Evolutionary conservation across 1,139 yeast genomes (phyloP).

Genomic region (Yamadazyma diddensiae): DNA sequence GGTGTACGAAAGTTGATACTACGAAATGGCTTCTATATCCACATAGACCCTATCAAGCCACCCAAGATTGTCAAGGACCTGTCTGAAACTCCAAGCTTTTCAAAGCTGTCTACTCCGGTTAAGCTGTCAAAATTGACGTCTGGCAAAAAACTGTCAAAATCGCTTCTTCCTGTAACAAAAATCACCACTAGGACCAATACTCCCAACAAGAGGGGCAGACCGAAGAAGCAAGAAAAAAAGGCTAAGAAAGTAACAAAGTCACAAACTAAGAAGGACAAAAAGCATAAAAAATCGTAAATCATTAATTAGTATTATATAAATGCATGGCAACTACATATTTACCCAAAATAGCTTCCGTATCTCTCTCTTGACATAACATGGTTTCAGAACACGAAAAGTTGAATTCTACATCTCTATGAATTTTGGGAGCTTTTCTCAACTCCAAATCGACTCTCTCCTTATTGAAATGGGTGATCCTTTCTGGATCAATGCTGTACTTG

Average conservation of each 20-base stretch:
- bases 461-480: slow-evolving; percentile 21
- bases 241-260: not conserved
- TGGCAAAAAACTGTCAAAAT: too few species aligned
- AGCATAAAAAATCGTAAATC: not conserved
- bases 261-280: not conserved
- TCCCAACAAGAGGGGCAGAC: not conserved
- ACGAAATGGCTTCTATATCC: slow-evolving; percentile 26
- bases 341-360: slow-evolving; percentile 1
- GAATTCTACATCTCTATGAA: slow-evolving; percentile 7
- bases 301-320: slow-evolving; percentile 2
- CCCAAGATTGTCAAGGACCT: slow-evolving; percentile 18
- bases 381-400: slow-evolving; percentile 10
- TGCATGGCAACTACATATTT: slow-evolving; percentile 1
- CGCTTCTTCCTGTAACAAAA: too few species aligned
- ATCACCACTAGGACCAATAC: too few species aligned
- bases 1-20: slow-evolving; percentile 26
- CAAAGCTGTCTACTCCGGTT: too few species aligned
- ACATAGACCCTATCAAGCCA: slow-evolving; percentile 30
- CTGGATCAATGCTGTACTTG: slow-evolving; percentile 21
- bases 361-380: too few species aligned
- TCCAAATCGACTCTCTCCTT: slow-evolving; percentile 27
- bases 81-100: not conserved
- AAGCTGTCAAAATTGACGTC: too few species aligned
- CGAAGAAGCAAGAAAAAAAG: slow-evolving; percentile 1
- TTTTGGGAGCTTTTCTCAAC: slow-evolving; percentile 21